phyloP scores from a whole-genome alignment of 352 stramenopile genomes.

The Pythium phragmitis region DNA sequence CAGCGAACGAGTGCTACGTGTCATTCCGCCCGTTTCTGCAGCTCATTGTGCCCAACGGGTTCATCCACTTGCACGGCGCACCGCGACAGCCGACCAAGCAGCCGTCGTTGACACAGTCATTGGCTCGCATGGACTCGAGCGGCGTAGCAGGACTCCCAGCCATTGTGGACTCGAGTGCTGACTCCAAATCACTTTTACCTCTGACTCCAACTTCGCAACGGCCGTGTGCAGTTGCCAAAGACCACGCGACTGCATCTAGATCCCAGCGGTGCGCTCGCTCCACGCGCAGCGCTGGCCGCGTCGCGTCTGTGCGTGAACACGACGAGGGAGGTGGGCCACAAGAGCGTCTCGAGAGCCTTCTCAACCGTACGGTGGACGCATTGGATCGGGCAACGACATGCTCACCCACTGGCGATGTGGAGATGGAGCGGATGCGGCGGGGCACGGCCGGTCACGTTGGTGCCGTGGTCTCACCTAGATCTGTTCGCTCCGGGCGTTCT shows the following conservation, averaged over 20 bases:
- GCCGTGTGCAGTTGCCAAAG: background rate
- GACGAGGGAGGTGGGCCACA: background rate
- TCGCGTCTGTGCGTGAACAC: background rate
- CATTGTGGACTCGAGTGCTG: too few species aligned
- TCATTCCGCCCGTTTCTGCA: constrained; percentile 47
- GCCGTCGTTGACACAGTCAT: background rate
- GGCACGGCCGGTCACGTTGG: background rate
- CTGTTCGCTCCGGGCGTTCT: background rate
- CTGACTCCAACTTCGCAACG: background rate
- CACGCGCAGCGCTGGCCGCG: background rate
- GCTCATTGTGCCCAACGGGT: constrained; percentile 54
- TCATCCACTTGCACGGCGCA: constrained; percentile 28
- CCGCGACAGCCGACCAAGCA: constrained; percentile 2
- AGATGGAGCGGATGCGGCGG: background rate
- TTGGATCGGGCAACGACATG: background rate
- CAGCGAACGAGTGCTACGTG: constrained; percentile 33
- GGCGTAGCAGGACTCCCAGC: too few species aligned
- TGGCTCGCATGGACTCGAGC: background rate
- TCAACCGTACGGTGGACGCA: background rate
- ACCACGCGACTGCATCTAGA: background rate
- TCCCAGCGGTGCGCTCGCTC: background rate
- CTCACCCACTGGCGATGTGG: background rate
- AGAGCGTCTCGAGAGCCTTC: background rate
- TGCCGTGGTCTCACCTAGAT: background rate
- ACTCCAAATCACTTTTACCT: too few species aligned